phyloP scores from a whole-genome alignment of 208 protist species.

The Trypanosoma rangeli region DNA sequence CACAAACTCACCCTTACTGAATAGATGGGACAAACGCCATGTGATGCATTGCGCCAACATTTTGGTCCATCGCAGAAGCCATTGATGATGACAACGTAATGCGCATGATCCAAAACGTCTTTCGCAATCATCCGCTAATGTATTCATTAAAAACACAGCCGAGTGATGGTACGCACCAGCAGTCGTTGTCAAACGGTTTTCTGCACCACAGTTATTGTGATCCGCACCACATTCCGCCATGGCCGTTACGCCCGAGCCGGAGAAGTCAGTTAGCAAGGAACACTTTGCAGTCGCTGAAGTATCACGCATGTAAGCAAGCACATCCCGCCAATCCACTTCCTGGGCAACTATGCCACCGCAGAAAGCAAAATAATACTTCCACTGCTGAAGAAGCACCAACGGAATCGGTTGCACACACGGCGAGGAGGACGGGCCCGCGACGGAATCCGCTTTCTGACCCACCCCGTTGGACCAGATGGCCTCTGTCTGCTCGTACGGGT shows the following conservation, averaged over 20 bases:
- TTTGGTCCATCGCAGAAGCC: slow-evolving; percentile 29
- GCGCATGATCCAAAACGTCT: slow-evolving; percentile 17
- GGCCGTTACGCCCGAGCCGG: neutral
- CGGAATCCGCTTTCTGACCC: neutral
- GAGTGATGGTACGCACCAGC: neutral
- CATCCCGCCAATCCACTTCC: slow-evolving; percentile 26
- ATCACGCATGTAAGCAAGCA: slow-evolving; percentile 18
- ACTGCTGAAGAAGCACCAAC: slow-evolving; percentile 10
- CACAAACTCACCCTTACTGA: neutral
- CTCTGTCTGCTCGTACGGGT: slow-evolving; percentile 8
- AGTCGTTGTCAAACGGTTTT: neutral
- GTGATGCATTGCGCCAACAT: slow-evolving; percentile 23
- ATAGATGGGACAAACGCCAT: slow-evolving; percentile 10
- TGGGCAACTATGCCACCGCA: slow-evolving; percentile 7
- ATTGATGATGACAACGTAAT: slow-evolving; percentile 23
- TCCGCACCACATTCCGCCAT: neutral
- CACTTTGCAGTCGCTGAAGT: neutral
- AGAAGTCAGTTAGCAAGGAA: neutral
- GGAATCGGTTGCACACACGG: neutral
- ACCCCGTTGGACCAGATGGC: neutral
- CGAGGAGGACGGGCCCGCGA: neutral
- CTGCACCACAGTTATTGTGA: neutral
- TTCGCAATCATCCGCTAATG: neutral
- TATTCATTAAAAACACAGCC: neutral
- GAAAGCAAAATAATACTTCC: slow-evolving; percentile 22